Base-by-base conservation (phyloP, 768 basidiomycete species). In the Lactarius pseudohatsudake region DNA sequence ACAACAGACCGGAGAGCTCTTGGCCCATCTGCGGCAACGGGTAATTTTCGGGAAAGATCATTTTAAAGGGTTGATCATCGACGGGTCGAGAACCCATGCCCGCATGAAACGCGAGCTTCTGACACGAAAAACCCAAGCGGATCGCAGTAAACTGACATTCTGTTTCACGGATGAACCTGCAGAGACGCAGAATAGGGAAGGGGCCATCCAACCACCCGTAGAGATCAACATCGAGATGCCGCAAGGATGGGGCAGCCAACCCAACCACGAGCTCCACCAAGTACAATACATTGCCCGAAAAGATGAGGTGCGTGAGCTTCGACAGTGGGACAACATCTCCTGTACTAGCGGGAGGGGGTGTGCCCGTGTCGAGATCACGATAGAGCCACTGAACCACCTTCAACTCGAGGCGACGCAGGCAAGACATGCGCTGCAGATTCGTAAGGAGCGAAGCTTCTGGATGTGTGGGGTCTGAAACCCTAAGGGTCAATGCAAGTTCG, bases 171-270 rank as follows among this genome's bases (percentile, higher is more conserved):
- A 61, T 38, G 41, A 66, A 50, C 34, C 47, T n/a, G 26, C 43
- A 3, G 36, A 66, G 16, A 34, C 34, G 36, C 20, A 9, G 45
- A 47, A 47, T 47, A n/a, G 10, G 45, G 45, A 47, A 47, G n/a
- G n/a, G 9, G 2, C 11, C 3, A 22, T 47, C 0, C 3, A 9
- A 22, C 45, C 0, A 3, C 10, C 10, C 45, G 20, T 4, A 3
- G 45, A 47, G 10, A 10, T 47, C 10, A 11, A 26, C 9, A 9
- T 41, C 3, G 16, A 61, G 6, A 40, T 43, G 18, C 20, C 38
- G 54, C 7, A 65, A 20, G 10, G 50, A 61, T 16, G 59, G 59
- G 32, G 59, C 64, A 13, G 43, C 20, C 22, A 65, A 38, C 26
- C 22, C 55, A 8, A 45, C 32, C 28, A 61, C 1, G 9, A 66